A percentile compares a stretch with the other conserved stretches of the same genome.
phyloP scores from a whole-genome alignment of 2,329 filamentous ascomycete genomes.

The Fusarium proliferatum region DNA sequence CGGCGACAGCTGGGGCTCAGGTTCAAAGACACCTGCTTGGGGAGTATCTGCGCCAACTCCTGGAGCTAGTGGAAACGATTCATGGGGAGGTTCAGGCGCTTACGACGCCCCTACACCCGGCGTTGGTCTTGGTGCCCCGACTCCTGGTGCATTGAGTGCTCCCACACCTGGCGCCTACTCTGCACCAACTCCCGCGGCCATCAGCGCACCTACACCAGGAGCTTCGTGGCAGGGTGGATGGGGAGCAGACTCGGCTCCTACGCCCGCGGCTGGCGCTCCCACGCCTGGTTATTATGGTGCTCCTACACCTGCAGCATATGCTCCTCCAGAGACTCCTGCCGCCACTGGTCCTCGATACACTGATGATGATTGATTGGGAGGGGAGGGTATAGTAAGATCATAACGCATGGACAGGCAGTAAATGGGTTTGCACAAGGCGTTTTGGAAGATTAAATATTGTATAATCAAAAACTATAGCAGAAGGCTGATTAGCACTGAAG shows the following conservation, averaged over 20 bases:
- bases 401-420: slow-evolving; percentile 4
- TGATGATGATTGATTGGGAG: slow-evolving; percentile 57
- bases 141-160: slow-evolving; percentile 71
- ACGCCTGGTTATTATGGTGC: slow-evolving; percentile 75
- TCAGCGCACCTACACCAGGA: slow-evolving; percentile 76
- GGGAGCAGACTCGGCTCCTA: slow-evolving; percentile 73
- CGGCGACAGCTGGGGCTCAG: slow-evolving; percentile 71
- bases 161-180: slow-evolving; percentile 77
- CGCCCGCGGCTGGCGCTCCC: slow-evolving; percentile 73
- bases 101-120: slow-evolving; percentile 80
- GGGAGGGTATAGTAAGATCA: neutral
- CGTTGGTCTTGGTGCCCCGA: slow-evolving; percentile 68
- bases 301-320: slow-evolving; percentile 72
- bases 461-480: slow-evolving; percentile 30
- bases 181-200: slow-evolving; percentile 72
- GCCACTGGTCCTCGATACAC: slow-evolving; percentile 67
- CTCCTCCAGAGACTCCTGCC: slow-evolving; percentile 69
- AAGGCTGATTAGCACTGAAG: neutral
- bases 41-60: slow-evolving; percentile 69
- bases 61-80: slow-evolving; percentile 66
- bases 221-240: slow-evolving; percentile 70
- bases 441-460: slow-evolving; percentile 32
- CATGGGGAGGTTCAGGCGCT: slow-evolving; percentile 63
- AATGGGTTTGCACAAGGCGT: slow-evolving; percentile 31
- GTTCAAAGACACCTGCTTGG: slow-evolving; percentile 83